These are phyloP conservation scores for Torulaspora maleeae DNA, from an alignment of 805 yeast species.

Conservation along the genomic window DNA sequence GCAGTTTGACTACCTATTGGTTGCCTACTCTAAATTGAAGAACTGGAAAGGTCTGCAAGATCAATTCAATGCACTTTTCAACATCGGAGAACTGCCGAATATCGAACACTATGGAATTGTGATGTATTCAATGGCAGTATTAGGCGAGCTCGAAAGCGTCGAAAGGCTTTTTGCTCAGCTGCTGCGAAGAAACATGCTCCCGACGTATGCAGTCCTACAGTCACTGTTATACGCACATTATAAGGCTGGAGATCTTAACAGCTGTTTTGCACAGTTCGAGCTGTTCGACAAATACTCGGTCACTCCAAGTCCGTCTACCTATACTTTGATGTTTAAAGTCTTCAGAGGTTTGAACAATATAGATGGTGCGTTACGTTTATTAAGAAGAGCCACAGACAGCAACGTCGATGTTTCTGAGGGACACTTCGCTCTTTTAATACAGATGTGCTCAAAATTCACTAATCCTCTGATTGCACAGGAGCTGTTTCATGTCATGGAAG, in stretches of 20 bases:
- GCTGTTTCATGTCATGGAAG: conserved; percentile 30
- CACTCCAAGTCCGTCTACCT: conserved; percentile 27
- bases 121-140: conserved; percentile 52
- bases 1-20: conserved; percentile 47
- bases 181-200: conserved; percentile 43
- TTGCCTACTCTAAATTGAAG: conserved; percentile 41
- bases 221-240: conserved; percentile 28
- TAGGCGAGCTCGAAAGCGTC: conserved; percentile 47
- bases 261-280: conserved; percentile 30
- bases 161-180: conserved; percentile 48
- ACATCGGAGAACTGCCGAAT: conserved; percentile 50
- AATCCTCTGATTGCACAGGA: conserved; percentile 31
- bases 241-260: conserved; percentile 21
- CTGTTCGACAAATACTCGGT: conserved; percentile 30
- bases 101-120: conserved; percentile 54
- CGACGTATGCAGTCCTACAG: conserved; percentile 36
- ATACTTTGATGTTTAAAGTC: conserved; percentile 29
- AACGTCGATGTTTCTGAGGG: conserved; percentile 21
- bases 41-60: conserved; percentile 54
- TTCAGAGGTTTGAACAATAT: conserved; percentile 26
- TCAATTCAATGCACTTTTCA: conserved; percentile 54
- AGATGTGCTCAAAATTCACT: conserved; percentile 27
- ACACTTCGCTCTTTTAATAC: conserved; percentile 27
- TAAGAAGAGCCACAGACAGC: conserved; percentile 29
- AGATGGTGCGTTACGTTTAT: conserved; percentile 31